These are phyloP conservation scores for Cryptococcus sp. DNA, from an alignment of 1,284 basidiomycete genomes.

Conservation along the genomic window DNA sequence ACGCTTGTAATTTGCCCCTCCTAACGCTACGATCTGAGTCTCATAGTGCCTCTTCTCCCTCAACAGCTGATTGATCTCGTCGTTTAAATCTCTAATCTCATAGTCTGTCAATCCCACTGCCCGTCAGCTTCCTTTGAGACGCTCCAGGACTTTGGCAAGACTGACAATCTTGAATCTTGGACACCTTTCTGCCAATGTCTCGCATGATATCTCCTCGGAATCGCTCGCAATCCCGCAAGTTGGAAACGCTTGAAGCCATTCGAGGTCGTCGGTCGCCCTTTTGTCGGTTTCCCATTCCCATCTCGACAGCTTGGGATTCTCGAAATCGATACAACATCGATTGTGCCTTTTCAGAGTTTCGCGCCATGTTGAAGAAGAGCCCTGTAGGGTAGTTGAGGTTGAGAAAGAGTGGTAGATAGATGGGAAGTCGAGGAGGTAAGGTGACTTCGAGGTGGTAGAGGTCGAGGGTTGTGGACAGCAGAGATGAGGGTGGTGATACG, in stretches of 20 bases:
- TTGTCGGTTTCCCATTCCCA: conserved; percentile 67
- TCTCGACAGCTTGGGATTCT: conserved; percentile 90
- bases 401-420: no score
- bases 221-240: conserved; percentile 83
- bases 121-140: neutral
- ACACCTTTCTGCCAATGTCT: conserved; percentile 93
- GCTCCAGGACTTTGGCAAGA: conserved; percentile 11
- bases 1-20: conserved; percentile 92
- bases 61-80: conserved; percentile 95
- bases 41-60: conserved; percentile 97
- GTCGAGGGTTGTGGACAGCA: no score
- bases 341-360: conserved; percentile 96
- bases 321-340: conserved; percentile 99
- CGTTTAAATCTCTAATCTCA: conserved; percentile 92
- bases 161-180: conserved; percentile 93
- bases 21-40: conserved; percentile 89
- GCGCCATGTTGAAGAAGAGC: conserved; percentile 56
- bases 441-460: no score
- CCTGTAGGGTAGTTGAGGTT: neutral
- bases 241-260: conserved; percentile 86
- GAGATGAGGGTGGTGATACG: no score
- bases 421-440: no score
- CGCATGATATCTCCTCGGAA: conserved; percentile 93
- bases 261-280: conserved; percentile 74
- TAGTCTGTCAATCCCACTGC: conserved; percentile 88